phyloP scores from a whole-genome alignment of 106 monocot species.

The Dioscorea dumetorum region DNA sequence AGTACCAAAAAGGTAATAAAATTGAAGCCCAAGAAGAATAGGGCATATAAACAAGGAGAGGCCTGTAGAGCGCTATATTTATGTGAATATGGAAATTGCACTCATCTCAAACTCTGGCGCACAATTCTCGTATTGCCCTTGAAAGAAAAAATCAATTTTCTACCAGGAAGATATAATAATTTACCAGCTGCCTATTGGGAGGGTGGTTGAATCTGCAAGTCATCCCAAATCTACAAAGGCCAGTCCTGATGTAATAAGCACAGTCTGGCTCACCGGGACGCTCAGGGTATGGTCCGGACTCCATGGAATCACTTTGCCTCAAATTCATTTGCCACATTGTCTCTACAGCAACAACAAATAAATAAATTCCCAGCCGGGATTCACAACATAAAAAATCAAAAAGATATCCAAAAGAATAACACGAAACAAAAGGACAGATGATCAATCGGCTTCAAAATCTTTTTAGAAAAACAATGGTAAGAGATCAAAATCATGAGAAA shows the following conservation, averaged over 20 bases:
- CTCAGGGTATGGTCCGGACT: conserved; percentile 46
- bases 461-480: not conserved
- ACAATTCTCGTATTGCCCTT: too few species aligned
- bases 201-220: conserved; percentile 78
- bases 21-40: not conserved
- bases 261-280: conserved; percentile 64
- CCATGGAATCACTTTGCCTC: conserved; percentile 29
- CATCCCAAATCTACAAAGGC: conserved; percentile 68
- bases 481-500: not conserved
- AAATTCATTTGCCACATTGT: conserved; percentile 50
- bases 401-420: not conserved
- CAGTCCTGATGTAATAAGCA: conserved; percentile 63
- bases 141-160: not conserved
- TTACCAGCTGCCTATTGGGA: conserved; percentile 59
- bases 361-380: not conserved
- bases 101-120: not conserved
- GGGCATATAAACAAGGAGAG: not conserved
- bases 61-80: too few species aligned
- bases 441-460: not conserved
- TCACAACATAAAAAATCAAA: not conserved
- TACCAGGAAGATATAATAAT: not conserved
- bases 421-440: not conserved
- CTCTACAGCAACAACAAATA: conserved; percentile 27
- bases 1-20: not conserved
- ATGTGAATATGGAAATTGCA: not conserved